These are phyloP conservation scores for Aspergillus saccharolyticus DNA, from an alignment of 495 filamentous ascomycete species.

Conservation along the genomic window DNA sequence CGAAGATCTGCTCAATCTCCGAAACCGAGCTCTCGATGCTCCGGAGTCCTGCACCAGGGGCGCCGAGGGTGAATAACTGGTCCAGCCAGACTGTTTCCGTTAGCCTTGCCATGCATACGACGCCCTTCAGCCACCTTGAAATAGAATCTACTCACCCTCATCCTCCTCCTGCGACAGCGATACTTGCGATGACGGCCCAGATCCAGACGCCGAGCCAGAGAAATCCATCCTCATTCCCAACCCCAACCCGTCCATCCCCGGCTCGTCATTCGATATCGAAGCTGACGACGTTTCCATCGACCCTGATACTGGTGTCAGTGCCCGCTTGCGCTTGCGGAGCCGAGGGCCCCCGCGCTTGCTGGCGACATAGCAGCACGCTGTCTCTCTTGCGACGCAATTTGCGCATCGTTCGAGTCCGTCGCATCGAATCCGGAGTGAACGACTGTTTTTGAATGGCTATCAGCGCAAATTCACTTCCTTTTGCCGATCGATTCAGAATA, in stretches of 20 bases:
- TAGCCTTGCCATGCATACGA: not conserved
- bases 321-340: conserved; percentile 7
- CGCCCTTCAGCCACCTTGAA: not conserved
- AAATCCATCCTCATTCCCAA: not conserved
- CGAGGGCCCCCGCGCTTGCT: conserved; percentile 42
- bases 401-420: conserved; percentile 39
- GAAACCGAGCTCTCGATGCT: conserved; percentile 13
- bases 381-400: conserved; percentile 37
- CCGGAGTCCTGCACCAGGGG: conserved; percentile 13
- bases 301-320: not conserved
- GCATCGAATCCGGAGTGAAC: conserved; percentile 42
- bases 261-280: not conserved
- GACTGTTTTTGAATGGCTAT: conserved; percentile 19
- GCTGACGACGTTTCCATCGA: not conserved
- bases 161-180: conserved; percentile 1
- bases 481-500: too few species aligned
- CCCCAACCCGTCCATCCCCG: not conserved
- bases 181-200: not conserved
- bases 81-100: conserved; percentile 8
- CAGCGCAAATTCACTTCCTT: too few species aligned
- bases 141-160: not conserved
- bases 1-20: conserved; percentile 17
- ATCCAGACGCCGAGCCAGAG: not conserved
- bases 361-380: conserved; percentile 37
- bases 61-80: conserved; percentile 10